Evolutionary conservation across 208 protist species (phyloP), one percentile per base, ranked within the genome.

Genomic region (Balamuthia mandrillaris): DNA sequence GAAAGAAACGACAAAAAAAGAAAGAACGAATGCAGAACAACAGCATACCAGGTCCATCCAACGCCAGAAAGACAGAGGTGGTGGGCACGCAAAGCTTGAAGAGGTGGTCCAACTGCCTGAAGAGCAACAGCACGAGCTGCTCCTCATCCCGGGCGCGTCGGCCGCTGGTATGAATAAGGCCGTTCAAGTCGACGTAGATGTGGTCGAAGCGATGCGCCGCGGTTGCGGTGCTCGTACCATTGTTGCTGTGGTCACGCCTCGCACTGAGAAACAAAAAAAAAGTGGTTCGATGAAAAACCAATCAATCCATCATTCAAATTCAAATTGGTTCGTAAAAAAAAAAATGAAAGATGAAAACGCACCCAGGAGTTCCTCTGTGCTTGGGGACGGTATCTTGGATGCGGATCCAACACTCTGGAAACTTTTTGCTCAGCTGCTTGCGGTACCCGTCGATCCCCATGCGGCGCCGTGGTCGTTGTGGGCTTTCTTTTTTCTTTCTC

Each of bases 161-260:
- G 14, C 65, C 65, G 10, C 27, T 42, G 0, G 65, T 51, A 24
- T 74, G 65, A 21, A 74, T 47, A 42, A 42, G 33, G 33, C 65
- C 65, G 5, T 74, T 74, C 24, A 74, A 42, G 39, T 74, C 65
- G 3, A 74, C 65, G n/a, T 74, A 74, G 65, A 74, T 74, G 21
- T 74, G 65, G 21, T 74, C 65, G 51, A 74, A 74, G 39, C 51
- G 51, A 2, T 74, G 41, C 35, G 24, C 47, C 12, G 21, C 0
- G 18, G 27, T 29, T 37, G 65, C 39, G 65, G 65, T 31, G 63
- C 35, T 33, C 63, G 41, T 14, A 18, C 2, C 63, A 47, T n/a
- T n/a, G n/a, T n/a, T n/a, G n/a, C n/a, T n/a, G n/a, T n/a, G n/a
- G n/a, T n/a, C n/a, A n/a, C n/a, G n/a, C n/a, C n/a, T n/a, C n/a